phyloP scores from a whole-genome alignment of 2,329 filamentous ascomycete genomes.

The Aaosphaeria arxii region DNA sequence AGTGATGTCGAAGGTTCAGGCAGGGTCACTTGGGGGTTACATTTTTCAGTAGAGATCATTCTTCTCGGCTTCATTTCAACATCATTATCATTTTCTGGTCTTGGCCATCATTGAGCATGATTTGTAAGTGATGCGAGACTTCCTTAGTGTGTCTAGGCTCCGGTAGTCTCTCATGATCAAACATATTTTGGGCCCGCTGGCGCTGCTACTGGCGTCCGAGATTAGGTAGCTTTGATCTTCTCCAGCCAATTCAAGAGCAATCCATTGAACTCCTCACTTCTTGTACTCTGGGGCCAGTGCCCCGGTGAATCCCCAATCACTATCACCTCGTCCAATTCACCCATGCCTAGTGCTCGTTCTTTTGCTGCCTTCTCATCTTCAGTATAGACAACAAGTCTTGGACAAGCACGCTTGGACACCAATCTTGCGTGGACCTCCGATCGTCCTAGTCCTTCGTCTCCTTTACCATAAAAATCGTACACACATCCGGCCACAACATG shows the following conservation, averaged over 20 bases:
- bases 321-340: not conserved
- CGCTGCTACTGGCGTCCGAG: no score
- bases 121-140: no score
- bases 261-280: conserved; percentile 12
- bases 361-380: conserved; percentile 7
- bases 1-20: no score
- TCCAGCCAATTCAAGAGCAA: conserved; percentile 12
- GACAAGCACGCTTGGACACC: conserved; percentile 8
- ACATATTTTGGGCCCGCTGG: no score
- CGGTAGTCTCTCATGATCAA: no score
- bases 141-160: no score
- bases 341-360: conserved; percentile 9
- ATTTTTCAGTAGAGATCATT: no score
- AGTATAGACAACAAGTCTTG: conserved; percentile 10
- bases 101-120: no score
- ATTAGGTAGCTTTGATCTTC: conserved; percentile 1
- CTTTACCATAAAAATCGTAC: not conserved
- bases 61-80: no score
- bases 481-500: conserved; percentile 6
- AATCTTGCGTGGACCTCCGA: conserved; percentile 7
- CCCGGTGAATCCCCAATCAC: conserved; percentile 6
- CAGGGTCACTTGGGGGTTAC: no score
- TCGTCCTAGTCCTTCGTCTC: not conserved
- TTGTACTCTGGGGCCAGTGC: conserved; percentile 16
- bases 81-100: no score